Evolutionary conservation across 345 rosid species (phyloP).

Genomic region (Salix udensis): DNA sequence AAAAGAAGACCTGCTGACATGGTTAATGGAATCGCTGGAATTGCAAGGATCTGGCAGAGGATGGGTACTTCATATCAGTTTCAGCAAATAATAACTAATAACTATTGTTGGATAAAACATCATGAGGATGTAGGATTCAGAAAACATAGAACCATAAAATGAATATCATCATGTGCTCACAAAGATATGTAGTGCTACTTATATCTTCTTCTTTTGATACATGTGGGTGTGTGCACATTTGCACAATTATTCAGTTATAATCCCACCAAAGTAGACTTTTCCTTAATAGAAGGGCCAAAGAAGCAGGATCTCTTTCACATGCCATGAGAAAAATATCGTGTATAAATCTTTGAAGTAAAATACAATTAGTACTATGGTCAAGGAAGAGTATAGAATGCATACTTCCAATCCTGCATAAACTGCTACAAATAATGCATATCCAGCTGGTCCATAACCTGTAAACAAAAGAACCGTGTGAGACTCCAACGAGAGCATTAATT

Average conservation of each 20-base stretch:
- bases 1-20: slow-evolving; percentile 99
- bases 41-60: slow-evolving; percentile 67
- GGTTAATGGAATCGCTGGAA: slow-evolving; percentile 93
- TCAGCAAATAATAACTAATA: not conserved
- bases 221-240: not conserved
- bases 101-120: not conserved
- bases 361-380: not conserved
- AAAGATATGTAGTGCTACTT: not conserved
- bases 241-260: not conserved
- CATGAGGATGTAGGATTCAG: not conserved
- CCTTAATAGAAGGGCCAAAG: not conserved
- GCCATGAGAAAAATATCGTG: not conserved
- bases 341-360: not conserved
- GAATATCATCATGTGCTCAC: not conserved
- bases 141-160: not conserved
- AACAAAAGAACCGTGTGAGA: slow-evolving; percentile 10
- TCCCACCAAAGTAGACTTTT: not conserved
- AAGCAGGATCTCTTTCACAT: not conserved
- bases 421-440: slow-evolving; percentile 87
- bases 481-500: not conserved
- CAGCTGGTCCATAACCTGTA: slow-evolving; percentile 90
- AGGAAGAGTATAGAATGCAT: slow-evolving; percentile 23
- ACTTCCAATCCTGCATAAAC: slow-evolving; percentile 95
- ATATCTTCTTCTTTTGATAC: not conserved
- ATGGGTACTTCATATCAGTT: slow-evolving; percentile 13